These are phyloP conservation scores for Microcera coccophila DNA, from an alignment of 2,329 filamentous ascomycete species.

Conservation along the genomic window DNA sequence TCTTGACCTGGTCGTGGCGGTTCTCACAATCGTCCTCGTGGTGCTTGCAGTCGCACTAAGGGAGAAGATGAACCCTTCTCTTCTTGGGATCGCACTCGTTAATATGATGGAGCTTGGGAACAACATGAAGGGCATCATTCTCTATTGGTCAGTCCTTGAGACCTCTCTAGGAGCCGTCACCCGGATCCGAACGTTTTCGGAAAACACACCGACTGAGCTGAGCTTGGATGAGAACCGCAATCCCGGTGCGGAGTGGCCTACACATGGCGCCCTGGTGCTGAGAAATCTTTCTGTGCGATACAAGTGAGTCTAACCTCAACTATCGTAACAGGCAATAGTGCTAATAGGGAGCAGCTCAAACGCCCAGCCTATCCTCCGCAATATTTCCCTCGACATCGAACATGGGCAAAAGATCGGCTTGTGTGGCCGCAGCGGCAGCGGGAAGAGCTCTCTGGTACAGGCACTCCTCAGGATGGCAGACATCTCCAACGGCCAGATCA, in stretches of 20 bases:
- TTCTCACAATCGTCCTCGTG: conserved; percentile 38
- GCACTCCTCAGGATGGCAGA: conserved; percentile 48
- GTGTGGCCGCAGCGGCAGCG: conserved; percentile 44
- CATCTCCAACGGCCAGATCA: conserved; percentile 39
- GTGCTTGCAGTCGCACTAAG: conserved; percentile 36
- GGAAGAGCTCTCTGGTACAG: conserved; percentile 38
- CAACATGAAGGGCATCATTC: conserved; percentile 27
- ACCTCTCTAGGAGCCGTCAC: conserved; percentile 30
- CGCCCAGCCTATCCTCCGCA: conserved; percentile 25
- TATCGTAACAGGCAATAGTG: neutral
- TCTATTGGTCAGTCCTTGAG: conserved; percentile 29
- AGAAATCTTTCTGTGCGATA: conserved; percentile 24
- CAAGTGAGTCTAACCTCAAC: conserved; percentile 21
- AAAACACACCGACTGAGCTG: conserved; percentile 24
- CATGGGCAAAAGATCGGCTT: conserved; percentile 38
- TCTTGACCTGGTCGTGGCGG: conserved; percentile 48
- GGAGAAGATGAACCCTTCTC: conserved; percentile 30
- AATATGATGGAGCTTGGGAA: conserved; percentile 30
- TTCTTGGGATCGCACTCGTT: conserved; percentile 36
- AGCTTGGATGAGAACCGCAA: conserved; percentile 12
- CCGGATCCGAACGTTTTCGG: conserved; percentile 26
- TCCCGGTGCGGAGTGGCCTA: conserved; percentile 21
- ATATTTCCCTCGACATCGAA: conserved; percentile 30
- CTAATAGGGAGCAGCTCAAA: conserved; percentile 18
- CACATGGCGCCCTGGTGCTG: conserved; percentile 20